Conservation (phyloP, 129 eudicot species). For the Silybum marianum region DNA sequence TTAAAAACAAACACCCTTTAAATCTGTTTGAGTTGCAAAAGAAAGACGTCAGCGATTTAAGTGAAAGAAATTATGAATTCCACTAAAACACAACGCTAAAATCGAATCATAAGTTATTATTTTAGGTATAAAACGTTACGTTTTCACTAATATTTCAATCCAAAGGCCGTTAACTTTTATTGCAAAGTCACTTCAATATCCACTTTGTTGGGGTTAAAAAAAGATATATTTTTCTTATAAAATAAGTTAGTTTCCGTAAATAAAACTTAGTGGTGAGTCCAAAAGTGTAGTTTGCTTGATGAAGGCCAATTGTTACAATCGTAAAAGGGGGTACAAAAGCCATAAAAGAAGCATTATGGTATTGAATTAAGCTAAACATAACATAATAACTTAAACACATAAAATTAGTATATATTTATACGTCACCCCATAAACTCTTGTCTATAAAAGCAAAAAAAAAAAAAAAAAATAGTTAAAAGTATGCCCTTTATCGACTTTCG, state of each 20-base stretch:
- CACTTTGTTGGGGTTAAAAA: not conserved
- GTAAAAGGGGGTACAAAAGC: conserved; percentile 27
- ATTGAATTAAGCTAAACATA: conserved; percentile 18
- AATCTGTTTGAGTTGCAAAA: not conserved
- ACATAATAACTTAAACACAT: not conserved
- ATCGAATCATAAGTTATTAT: not conserved
- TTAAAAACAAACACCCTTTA: no score
- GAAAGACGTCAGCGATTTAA: not conserved
- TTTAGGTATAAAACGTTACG: not conserved
- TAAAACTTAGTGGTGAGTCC: no score
- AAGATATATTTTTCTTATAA: no score
- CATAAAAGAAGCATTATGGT: conserved; percentile 18
- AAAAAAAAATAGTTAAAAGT: no score
- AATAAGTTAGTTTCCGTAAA: no score
- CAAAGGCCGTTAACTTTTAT: not conserved
- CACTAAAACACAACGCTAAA: not conserved
- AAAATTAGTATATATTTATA: no score
- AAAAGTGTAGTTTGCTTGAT: not conserved
- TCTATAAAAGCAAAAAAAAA: no score
- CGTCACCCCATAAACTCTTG: not conserved
- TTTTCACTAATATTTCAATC: not conserved
- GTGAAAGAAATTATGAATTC: not conserved
- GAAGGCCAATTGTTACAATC: conserved; percentile 1
- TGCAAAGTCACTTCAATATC: not conserved
- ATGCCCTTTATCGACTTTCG: not conserved